Conservation (phyloP, 2,329 filamentous ascomycete genomes). For the Penicillium oxalicum region DNA sequence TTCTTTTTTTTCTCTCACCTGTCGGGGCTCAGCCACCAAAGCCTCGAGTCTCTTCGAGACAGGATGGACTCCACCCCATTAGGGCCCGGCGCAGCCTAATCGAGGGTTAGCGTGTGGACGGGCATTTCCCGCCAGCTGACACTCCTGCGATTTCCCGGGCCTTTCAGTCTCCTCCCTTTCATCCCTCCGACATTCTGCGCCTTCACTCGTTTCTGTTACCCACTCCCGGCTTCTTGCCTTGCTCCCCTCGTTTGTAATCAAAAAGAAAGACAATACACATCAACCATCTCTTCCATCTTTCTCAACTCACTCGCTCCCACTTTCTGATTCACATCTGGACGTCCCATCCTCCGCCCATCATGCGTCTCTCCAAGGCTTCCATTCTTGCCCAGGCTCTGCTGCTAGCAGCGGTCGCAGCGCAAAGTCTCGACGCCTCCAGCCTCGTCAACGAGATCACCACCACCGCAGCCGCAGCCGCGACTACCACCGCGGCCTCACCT, state of each 20-base stretch:
- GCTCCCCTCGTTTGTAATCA: neutral
- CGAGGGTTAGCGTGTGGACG: too few relatives aligned
- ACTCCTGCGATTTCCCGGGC: too few relatives aligned
- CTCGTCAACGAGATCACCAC: constrained; percentile 11
- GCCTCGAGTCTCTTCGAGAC: too few relatives aligned
- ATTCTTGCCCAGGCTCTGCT: constrained; percentile 31
- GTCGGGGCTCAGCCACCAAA: too few relatives aligned
- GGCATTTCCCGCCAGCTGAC: too few relatives aligned
- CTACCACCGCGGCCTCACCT: constrained; percentile 12
- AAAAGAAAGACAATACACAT: neutral
- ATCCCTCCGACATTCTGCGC: neutral
- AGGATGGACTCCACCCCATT: neutral
- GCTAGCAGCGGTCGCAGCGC: constrained; percentile 28
- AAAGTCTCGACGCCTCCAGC: constrained; percentile 20
- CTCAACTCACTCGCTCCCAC: neutral
- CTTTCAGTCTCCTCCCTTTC: too few relatives aligned
- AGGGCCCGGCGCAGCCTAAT: too few relatives aligned
- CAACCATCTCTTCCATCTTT: neutral
- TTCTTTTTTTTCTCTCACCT: too few relatives aligned
- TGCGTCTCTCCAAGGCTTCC: constrained; percentile 29
- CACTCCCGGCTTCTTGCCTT: neutral
- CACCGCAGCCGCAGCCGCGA: constrained; percentile 8
- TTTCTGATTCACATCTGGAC: neutral
- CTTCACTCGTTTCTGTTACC: neutral
- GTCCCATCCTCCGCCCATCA: constrained; percentile 13